These are phyloP conservation scores for Monilinia fructicola DNA, from an alignment of 2,329 filamentous ascomycete species.

Conservation along the genomic window DNA sequence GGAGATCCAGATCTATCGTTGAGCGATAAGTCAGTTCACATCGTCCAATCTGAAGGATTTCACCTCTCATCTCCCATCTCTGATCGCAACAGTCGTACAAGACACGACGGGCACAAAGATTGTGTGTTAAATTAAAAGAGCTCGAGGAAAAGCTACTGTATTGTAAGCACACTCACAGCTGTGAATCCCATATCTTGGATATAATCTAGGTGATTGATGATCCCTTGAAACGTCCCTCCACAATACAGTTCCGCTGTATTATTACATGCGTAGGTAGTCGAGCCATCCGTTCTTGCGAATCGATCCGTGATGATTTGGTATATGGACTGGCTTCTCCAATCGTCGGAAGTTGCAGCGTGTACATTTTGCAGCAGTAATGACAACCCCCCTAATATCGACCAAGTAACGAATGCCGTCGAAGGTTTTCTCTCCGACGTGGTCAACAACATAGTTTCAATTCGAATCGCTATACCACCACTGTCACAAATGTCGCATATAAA, in stretches of 20 bases:
- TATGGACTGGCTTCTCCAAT: conserved; percentile 43
- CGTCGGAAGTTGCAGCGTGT: conserved; percentile 28
- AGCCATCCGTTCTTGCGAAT: conserved; percentile 42
- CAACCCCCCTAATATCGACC: conserved; percentile 17
- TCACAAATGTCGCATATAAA: conserved; percentile 4
- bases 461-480: conserved; percentile 5
- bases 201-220: conserved; percentile 48
- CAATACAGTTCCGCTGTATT: conserved; percentile 43
- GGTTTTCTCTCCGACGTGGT: conserved; percentile 21
- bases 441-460: conserved; percentile 20
- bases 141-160: not conserved
- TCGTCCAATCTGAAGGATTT: conserved; percentile 3
- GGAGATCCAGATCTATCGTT: conserved; percentile 44
- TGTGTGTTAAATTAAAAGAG: not conserved
- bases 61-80: not conserved
- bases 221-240: conserved; percentile 48
- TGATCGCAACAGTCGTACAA: not conserved
- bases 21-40: conserved; percentile 8
- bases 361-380: not conserved
- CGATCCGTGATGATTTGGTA: conserved; percentile 47
- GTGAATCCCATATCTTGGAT: conserved; percentile 46
- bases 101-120: not conserved
- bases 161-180: conserved; percentile 29
- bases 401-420: conserved; percentile 26
- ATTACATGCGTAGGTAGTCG: conserved; percentile 38